These are phyloP conservation scores for Aspergillus ruber DNA, from an alignment of 2,329 filamentous ascomycete genomes.

Conservation along the genomic window DNA sequence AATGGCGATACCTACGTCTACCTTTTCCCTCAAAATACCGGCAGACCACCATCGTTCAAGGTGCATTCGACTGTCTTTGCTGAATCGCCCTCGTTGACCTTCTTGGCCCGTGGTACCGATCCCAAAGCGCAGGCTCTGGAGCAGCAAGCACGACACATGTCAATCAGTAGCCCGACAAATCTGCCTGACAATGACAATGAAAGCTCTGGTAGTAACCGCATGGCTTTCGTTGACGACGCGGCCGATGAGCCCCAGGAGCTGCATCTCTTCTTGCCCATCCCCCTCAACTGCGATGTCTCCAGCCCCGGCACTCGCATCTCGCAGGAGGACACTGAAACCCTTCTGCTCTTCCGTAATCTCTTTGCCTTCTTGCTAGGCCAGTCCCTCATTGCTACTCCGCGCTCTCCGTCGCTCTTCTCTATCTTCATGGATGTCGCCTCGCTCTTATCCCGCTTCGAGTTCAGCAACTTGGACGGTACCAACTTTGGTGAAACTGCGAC, in stretches of 20 bases:
- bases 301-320: slow-evolving; percentile 26
- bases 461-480: slow-evolving; percentile 56
- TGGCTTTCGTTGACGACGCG: slow-evolving; percentile 35
- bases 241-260: slow-evolving; percentile 38
- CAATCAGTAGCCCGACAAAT: slow-evolving; percentile 20
- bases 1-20: slow-evolving; percentile 58
- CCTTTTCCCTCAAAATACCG: slow-evolving; percentile 52
- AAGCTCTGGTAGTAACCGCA: slow-evolving; percentile 43
- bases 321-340: slow-evolving; percentile 49
- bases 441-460: slow-evolving; percentile 52
- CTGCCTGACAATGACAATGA: slow-evolving; percentile 30
- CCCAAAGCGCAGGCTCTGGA: slow-evolving; percentile 37
- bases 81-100: slow-evolving; percentile 51
- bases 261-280: slow-evolving; percentile 55
- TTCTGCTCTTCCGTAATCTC: slow-evolving; percentile 56
- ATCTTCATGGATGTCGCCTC: slow-evolving; percentile 57
- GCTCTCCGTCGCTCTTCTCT: slow-evolving; percentile 50
- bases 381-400: slow-evolving; percentile 53
- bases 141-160: slow-evolving; percentile 25
- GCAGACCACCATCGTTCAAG: slow-evolving; percentile 54
- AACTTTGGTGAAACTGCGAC: slow-evolving; percentile 58
- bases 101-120: slow-evolving; percentile 48
- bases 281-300: slow-evolving; percentile 47
- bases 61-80: slow-evolving; percentile 54
- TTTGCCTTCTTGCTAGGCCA: slow-evolving; percentile 60